Conservation (phyloP, 2,329 filamentous ascomycete species). For the Davidsoniella australis region DNA sequence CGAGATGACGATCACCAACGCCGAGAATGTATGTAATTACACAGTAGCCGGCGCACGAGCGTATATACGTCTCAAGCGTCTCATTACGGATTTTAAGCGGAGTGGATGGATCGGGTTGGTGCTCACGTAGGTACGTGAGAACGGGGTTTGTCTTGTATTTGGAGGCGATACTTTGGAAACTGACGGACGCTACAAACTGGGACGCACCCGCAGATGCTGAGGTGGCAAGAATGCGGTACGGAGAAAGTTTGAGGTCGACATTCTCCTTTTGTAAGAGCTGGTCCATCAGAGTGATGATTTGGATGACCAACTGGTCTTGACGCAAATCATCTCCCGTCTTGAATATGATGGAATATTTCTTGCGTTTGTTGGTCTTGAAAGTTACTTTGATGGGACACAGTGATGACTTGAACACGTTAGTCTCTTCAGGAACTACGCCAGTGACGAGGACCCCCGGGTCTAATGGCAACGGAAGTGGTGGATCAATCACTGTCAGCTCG, state of each 20-base stretch:
- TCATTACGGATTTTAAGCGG: conserved; percentile 80
- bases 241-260: conserved; percentile 81
- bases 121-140: conserved; percentile 68
- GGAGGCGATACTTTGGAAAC: conserved; percentile 62
- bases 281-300: conserved; percentile 95
- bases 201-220: conserved; percentile 77
- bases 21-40: conserved; percentile 97
- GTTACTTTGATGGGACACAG: conserved; percentile 80
- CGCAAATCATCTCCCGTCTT: conserved; percentile 93
- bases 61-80: conserved; percentile 85
- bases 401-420: conserved; percentile 88
- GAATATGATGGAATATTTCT: conserved; percentile 83
- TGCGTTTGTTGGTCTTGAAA: conserved; percentile 64
- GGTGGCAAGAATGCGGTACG: conserved; percentile 91
- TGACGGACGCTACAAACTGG: conserved; percentile 80
- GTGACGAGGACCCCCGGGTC: conserved; percentile 69
- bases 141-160: conserved; percentile 63
- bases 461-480: conserved; percentile 71
- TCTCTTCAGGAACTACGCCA: conserved; percentile 68
- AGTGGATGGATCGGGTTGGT: conserved; percentile 73
- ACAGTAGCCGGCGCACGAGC: conserved; percentile 92
- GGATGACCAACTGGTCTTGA: conserved; percentile 93
- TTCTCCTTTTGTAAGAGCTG: conserved; percentile 91
- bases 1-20: conserved; percentile 86
- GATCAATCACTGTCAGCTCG: conserved; percentile 67